phyloP scores from a whole-genome alignment of 1,284 basidiomycete genomes.

The Mixia osmundae region DNA sequence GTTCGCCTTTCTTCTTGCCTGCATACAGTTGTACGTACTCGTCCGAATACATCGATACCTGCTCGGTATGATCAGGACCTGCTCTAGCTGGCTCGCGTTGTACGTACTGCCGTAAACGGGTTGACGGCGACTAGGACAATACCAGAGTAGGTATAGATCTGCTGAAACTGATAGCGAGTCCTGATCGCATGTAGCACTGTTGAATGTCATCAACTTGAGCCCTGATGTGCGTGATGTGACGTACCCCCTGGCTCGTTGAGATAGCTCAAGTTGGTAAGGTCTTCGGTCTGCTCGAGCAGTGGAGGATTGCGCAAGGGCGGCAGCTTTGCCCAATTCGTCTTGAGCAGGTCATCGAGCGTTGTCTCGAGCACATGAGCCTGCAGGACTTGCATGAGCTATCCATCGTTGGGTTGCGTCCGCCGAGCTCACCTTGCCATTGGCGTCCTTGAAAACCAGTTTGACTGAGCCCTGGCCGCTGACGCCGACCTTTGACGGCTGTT shows the following conservation, averaged over 20 bases:
- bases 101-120: constrained; percentile 67
- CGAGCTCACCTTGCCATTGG: constrained; percentile 49
- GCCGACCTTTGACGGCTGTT: constrained; percentile 30
- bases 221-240: constrained; percentile 14
- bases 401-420: constrained; percentile 1
- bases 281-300: constrained; percentile 83
- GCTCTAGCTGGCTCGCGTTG: background rate
- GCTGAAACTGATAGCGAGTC: constrained; percentile 87
- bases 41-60: constrained; percentile 39
- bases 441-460: constrained; percentile 55
- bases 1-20: constrained; percentile 70
- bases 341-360: constrained; percentile 40
- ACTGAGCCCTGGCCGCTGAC: constrained; percentile 32
- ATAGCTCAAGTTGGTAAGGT: constrained; percentile 90
- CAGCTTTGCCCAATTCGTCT: constrained; percentile 25
- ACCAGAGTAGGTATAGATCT: constrained; percentile 96
- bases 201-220: constrained; percentile 2
- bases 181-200: constrained; percentile 87
- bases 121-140: constrained; percentile 96
- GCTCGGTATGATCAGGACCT: background rate
- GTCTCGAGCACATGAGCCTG: constrained; percentile 26
- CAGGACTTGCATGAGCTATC: background rate
- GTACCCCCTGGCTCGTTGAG: constrained; percentile 89
- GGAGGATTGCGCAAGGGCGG: constrained; percentile 94
- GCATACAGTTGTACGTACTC: constrained; percentile 96